A percentile compares a stretch with the other conserved stretches of the same genome.
Evolutionary conservation across 1,284 basidiomycete species (phyloP).

Genomic region (Inonotus hispidus): DNA sequence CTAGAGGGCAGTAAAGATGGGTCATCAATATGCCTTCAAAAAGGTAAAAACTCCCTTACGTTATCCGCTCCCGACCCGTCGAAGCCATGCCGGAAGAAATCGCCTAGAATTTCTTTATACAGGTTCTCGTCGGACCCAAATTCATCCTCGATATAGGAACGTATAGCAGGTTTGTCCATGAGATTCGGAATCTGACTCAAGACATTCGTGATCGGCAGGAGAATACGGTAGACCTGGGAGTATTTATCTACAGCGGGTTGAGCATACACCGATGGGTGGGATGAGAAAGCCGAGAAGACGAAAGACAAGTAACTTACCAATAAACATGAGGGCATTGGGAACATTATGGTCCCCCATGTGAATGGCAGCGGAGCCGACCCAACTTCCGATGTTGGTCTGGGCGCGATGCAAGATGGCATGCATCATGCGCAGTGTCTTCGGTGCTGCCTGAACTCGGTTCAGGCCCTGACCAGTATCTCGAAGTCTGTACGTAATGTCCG

Average conservation of each 20-base stretch:
- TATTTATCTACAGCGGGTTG: slow-evolving; percentile 56
- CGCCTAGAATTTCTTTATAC: slow-evolving; percentile 61
- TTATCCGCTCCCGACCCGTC: slow-evolving; percentile 67
- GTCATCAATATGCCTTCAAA: neutral
- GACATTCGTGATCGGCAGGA: slow-evolving; percentile 76
- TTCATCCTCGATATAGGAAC: slow-evolving; percentile 73
- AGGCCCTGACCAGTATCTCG: slow-evolving; percentile 80
- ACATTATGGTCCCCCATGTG: slow-evolving; percentile 79
- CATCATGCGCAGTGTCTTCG: slow-evolving; percentile 82
- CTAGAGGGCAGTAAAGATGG: neutral
- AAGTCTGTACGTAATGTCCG: slow-evolving; percentile 65
- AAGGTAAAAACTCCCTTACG: neutral
- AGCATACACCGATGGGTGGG: neutral
- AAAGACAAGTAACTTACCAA: slow-evolving; percentile 41
- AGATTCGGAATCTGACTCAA: slow-evolving; percentile 63
- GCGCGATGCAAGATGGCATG: slow-evolving; percentile 75
- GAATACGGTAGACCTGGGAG: slow-evolving; percentile 81
- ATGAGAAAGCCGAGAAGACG: neutral
- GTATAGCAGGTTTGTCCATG: slow-evolving; percentile 58
- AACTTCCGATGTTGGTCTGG: slow-evolving; percentile 69
- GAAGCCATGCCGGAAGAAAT: slow-evolving; percentile 81
- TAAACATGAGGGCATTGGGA: slow-evolving; percentile 80
- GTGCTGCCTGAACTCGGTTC: slow-evolving; percentile 76
- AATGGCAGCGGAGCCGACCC: slow-evolving; percentile 59
- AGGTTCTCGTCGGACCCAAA: slow-evolving; percentile 69